A percentile compares a stretch with the other conserved stretches of the same genome.
Evolutionary conservation across 805 yeast genomes (phyloP).

Genomic region (Suhomyces pyralidae): DNA sequence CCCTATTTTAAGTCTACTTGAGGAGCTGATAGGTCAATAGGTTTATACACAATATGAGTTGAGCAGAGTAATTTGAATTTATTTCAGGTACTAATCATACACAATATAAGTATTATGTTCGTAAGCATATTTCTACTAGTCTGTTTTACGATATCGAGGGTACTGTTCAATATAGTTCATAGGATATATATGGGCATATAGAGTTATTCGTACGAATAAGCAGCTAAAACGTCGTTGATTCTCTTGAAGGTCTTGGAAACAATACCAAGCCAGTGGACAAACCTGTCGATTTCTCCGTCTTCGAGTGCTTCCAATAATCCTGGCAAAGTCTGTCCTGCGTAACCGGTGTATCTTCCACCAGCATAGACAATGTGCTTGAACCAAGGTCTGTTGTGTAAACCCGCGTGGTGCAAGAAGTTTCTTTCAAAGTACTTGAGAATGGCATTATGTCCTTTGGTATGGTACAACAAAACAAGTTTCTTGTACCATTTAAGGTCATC

Average conservation of each 20-base stretch:
- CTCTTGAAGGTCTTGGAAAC: slow-evolving; percentile 37
- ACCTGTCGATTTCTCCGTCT: slow-evolving; percentile 42
- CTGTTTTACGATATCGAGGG: no score
- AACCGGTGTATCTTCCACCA: slow-evolving; percentile 52
- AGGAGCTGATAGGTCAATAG: no score
- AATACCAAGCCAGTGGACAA: slow-evolving; percentile 44
- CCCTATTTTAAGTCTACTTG: no score
- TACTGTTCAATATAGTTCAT: no score
- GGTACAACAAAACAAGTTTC: slow-evolving; percentile 29
- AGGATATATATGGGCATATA: background rate
- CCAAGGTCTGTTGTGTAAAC: slow-evolving; percentile 53
- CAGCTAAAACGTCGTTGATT: slow-evolving; percentile 10
- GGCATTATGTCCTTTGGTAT: slow-evolving; percentile 34
- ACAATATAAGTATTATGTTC: no score
- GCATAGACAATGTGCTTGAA: slow-evolving; percentile 64
- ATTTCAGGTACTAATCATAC: no score
- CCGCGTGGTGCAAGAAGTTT: slow-evolving; percentile 46
- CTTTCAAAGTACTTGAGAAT: slow-evolving; percentile 48
- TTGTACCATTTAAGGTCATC: slow-evolving; percentile 35
- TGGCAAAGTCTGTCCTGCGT: slow-evolving; percentile 53
- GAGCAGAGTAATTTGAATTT: no score
- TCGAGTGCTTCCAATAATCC: slow-evolving; percentile 56
- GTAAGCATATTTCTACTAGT: no score
- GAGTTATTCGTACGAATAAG: background rate
- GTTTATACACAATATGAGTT: no score